These are phyloP conservation scores for Neonectria neomacrospora DNA, from an alignment of 2,329 filamentous ascomycete species.

Conservation along the genomic window DNA sequence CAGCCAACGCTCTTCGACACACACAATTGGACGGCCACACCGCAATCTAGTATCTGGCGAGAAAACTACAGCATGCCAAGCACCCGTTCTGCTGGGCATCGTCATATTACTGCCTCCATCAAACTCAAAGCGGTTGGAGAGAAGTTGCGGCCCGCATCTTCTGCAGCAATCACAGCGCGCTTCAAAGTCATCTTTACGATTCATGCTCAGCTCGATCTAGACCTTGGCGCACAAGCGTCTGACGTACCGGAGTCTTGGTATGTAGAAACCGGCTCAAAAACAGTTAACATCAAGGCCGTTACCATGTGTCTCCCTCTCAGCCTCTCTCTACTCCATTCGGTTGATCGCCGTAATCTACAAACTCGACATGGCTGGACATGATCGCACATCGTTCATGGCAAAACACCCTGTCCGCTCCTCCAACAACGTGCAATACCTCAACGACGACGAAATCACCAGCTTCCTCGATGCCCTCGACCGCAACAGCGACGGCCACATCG, in stretches of 20 bases:
- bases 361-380: not conserved
- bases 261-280: not conserved
- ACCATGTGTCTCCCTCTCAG: not conserved
- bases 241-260: slow-evolving; percentile 2
- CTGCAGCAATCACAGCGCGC: not conserved
- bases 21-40: not conserved
- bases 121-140: not conserved
- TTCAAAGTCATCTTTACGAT: not conserved
- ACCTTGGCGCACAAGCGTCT: not conserved
- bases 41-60: not conserved
- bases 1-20: not conserved
- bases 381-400: slow-evolving; percentile 30
- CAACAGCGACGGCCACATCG: slow-evolving; percentile 62
- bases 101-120: not conserved
- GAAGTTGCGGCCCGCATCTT: not conserved
- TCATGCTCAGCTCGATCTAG: not conserved
- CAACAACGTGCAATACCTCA: slow-evolving; percentile 50
- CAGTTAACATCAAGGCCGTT: not conserved
- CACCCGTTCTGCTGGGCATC: not conserved
- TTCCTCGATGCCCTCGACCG: slow-evolving; percentile 65
- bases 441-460: slow-evolving; percentile 60
- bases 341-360: not conserved
- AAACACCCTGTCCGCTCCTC: slow-evolving; percentile 42
- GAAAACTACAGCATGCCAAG: not conserved
- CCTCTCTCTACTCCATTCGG: not conserved